These are phyloP conservation scores for Aspergillus caelatus DNA, from an alignment of 2,329 filamentous ascomycete species.

Conservation along the genomic window DNA sequence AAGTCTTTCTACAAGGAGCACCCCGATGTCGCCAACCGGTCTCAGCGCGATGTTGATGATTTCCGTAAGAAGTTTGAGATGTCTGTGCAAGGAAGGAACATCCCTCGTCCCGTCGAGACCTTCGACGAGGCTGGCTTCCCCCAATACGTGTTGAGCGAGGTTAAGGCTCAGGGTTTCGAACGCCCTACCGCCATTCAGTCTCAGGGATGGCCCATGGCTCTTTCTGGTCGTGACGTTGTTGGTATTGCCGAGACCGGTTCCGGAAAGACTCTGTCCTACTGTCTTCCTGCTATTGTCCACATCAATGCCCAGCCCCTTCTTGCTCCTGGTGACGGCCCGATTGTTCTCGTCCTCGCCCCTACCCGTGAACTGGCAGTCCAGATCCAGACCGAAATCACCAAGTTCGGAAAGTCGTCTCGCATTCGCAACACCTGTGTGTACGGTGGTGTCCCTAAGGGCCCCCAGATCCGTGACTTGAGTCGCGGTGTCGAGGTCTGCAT, in stretches of 20 bases:
- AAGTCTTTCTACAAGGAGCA: slow-evolving; percentile 99
- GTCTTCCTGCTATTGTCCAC: slow-evolving; percentile 95
- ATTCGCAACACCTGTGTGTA: slow-evolving; percentile 99
- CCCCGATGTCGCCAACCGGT: slow-evolving; percentile 72
- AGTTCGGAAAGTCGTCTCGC: slow-evolving; percentile 96
- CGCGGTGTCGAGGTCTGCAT: slow-evolving; percentile 98
- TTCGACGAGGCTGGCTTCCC: slow-evolving; percentile 99
- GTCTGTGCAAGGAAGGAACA: slow-evolving; percentile 74
- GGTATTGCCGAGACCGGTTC: slow-evolving; percentile 99
- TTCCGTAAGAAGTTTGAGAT: slow-evolving; percentile 88
- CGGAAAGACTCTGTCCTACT: slow-evolving; percentile 98
- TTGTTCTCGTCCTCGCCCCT: slow-evolving; percentile 92
- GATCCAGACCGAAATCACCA: slow-evolving; percentile 98
- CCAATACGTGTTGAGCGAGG: slow-evolving; percentile 94
- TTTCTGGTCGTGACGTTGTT: slow-evolving; percentile 96
- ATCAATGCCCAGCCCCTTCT: slow-evolving; percentile 99
- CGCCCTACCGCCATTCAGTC: slow-evolving; percentile 95
- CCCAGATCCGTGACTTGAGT: slow-evolving; percentile 91
- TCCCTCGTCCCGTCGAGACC: slow-evolving; percentile 92
- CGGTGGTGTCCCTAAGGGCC: slow-evolving; percentile 96
- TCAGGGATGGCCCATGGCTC: slow-evolving; percentile 98
- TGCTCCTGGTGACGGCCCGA: slow-evolving; percentile 91
- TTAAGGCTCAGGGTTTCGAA: slow-evolving; percentile 96
- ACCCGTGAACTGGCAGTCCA: slow-evolving; percentile 98
- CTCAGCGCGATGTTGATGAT: slow-evolving; percentile 77